A percentile compares a stretch with the other conserved stretches of the same genome.
Conservation (phyloP, 768 basidiomycete species). For the Multifurca ochricompacta region DNA sequence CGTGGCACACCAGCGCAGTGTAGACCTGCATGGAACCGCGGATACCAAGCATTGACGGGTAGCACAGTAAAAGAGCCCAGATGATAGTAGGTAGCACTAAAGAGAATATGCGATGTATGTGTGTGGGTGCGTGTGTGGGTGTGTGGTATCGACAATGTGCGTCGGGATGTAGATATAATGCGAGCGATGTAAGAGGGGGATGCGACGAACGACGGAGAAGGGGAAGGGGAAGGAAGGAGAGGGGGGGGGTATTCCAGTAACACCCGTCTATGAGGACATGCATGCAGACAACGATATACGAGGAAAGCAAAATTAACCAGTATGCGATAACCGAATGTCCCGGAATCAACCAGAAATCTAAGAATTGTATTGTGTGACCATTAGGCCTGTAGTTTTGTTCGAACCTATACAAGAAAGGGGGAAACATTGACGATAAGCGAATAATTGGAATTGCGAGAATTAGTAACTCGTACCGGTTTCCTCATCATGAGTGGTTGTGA, state of each 20-base stretch:
- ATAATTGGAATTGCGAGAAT: background rate
- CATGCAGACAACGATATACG: constrained; percentile 19
- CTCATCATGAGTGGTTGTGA: constrained; percentile 31
- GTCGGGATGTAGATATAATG: constrained; percentile 16
- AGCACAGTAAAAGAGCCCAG: constrained; percentile 14
- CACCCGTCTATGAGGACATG: constrained; percentile 20
- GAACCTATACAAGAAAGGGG: constrained; percentile 3
- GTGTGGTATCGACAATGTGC: constrained; percentile 16
- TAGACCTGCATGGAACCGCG: constrained; percentile 8
- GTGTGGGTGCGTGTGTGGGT: too few relatives aligned
- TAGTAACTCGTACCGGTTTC: constrained; percentile 25
- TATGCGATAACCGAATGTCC: constrained; percentile 17
- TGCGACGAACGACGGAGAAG: constrained; percentile 11
- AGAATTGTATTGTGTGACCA: constrained; percentile 4
- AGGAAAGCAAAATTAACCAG: constrained; percentile 10
- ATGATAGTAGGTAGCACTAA: constrained; percentile 18
- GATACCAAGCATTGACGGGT: constrained; percentile 8
- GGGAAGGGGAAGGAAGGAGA: too few relatives aligned
- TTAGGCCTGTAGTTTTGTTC: constrained; percentile 24
- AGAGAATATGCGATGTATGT: constrained; percentile 15
- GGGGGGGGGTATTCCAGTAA: constrained; percentile 12
- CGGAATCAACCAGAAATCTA: constrained; percentile 16
- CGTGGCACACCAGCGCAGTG: constrained; percentile 14
- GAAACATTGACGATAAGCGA: background rate
- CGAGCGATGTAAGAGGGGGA: constrained; percentile 4